Evolutionary conservation across 805 yeast species (phyloP).

Genomic region (Saccharomyces mikatae): DNA sequence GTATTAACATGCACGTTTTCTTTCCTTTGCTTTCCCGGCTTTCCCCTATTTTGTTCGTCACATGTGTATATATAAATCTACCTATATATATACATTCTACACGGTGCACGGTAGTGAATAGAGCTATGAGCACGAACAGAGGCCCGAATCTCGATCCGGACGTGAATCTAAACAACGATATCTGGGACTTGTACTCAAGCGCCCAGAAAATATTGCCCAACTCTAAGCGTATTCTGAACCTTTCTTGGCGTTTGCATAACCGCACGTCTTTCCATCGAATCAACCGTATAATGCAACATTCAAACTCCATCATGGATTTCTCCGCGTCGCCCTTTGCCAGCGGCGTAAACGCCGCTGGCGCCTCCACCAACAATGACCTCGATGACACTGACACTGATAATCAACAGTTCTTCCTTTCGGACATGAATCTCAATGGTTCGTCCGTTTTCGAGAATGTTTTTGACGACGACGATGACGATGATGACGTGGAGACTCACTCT

Average conservation of each 20-base stretch:
- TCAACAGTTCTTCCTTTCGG: slow-evolving; percentile 1
- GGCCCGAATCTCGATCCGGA: neutral
- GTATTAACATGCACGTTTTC: neutral
- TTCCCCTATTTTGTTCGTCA: neutral
- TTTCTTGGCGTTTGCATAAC: slow-evolving; percentile 58
- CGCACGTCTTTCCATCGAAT: neutral
- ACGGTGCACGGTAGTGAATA: neutral
- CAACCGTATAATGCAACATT: neutral
- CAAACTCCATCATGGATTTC: neutral
- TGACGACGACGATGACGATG: neutral
- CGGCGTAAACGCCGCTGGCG: slow-evolving; percentile 1
- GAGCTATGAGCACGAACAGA: neutral
- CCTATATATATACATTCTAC: neutral
- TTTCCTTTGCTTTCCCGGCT: neutral
- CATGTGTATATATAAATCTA: neutral
- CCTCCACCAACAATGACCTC: neutral
- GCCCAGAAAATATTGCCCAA: slow-evolving; percentile 72
- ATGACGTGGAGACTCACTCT: neutral
- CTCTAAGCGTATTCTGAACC: slow-evolving; percentile 68
- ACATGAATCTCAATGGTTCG: neutral
- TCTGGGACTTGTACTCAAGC: slow-evolving; percentile 77
- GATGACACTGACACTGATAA: slow-evolving; percentile 1
- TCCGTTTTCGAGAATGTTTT: neutral
- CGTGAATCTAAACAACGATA: neutral
- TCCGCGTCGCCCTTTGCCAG: slow-evolving; percentile 1